Evolutionary conservation across 2,329 filamentous ascomycete species (phyloP).

Genomic region (Ceratocystis ficicola): DNA sequence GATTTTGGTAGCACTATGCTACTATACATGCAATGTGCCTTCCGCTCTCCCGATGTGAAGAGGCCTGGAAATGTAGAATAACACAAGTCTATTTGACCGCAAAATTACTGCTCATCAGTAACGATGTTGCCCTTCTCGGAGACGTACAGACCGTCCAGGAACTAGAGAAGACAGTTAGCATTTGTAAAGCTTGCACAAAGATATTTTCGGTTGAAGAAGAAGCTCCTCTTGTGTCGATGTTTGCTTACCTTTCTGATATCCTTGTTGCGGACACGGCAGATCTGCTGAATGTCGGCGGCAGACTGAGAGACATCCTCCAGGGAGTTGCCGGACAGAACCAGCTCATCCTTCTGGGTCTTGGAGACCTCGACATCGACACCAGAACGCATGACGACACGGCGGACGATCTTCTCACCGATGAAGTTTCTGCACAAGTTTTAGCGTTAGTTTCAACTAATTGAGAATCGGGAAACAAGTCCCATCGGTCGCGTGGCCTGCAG

Average conservation of each 20-base stretch:
- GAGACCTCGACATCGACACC: conserved; percentile 87
- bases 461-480: background rate
- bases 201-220: background rate
- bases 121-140: conserved; percentile 95
- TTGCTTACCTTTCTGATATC: conserved; percentile 91
- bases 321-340: conserved; percentile 83
- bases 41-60: conserved; percentile 44
- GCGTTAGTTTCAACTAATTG: conserved; percentile 27
- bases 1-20: conserved; percentile 38
- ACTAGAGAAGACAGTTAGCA: conserved; percentile 41
- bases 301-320: conserved; percentile 96
- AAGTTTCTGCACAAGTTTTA: conserved; percentile 58
- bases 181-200: background rate
- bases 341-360: conserved; percentile 93
- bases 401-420: conserved; percentile 98
- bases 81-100: conserved; percentile 35
- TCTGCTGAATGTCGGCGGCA: conserved; percentile 98
- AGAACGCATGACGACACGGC: conserved; percentile 73
- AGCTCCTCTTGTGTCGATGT: background rate
- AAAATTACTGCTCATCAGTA: conserved; percentile 49
- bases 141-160: conserved; percentile 99
- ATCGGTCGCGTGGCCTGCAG: background rate
- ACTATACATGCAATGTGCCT: conserved; percentile 51
- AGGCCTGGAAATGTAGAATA: conserved; percentile 46
- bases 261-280: conserved; percentile 99